Evolutionary conservation across 108 stramenopile species (phyloP).

Genomic region (Schizochytrium sp.): DNA sequence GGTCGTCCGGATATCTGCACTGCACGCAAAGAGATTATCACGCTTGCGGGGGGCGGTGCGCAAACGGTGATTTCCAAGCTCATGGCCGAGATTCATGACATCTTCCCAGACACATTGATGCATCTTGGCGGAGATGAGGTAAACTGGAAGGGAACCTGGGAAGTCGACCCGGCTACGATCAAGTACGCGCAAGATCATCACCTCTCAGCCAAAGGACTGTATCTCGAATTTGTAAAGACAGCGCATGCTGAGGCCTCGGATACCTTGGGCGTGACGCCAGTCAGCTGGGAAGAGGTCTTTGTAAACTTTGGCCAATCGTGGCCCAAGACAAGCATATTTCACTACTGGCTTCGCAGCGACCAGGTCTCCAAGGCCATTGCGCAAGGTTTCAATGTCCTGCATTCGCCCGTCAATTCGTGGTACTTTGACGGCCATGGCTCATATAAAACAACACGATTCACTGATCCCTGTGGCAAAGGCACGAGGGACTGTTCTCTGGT

Average conservation of each 20-base stretch:
- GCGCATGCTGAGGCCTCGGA: background rate
- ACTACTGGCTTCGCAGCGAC: slow-evolving; percentile 44
- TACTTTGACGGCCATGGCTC: slow-evolving; percentile 52
- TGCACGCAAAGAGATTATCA: background rate
- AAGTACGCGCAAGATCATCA: background rate
- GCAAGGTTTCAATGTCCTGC: slow-evolving; percentile 18
- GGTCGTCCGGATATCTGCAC: slow-evolving; percentile 21
- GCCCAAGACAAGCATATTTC: slow-evolving; percentile 38
- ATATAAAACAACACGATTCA: slow-evolving; percentile 42
- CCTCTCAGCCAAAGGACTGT: background rate
- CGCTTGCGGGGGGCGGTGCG: background rate
- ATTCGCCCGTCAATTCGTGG: slow-evolving; percentile 38
- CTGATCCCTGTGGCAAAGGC: slow-evolving; percentile 41
- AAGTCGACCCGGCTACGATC: too few relatives aligned
- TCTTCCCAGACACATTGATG: background rate
- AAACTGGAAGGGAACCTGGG: too few relatives aligned
- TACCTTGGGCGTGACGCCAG: slow-evolving; percentile 23
- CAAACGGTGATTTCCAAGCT: background rate
- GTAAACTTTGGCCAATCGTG: slow-evolving; percentile 31
- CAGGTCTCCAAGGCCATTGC: slow-evolving; percentile 29
- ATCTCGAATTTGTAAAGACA: slow-evolving; percentile 20
- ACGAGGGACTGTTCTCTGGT: slow-evolving; percentile 30
- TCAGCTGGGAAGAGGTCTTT: slow-evolving; percentile 65
- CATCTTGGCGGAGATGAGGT: slow-evolving; percentile 21
- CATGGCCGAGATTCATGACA: background rate